Evolutionary conservation across 176 grass and related monocot species (phyloP).

Genomic region (Juncus effusus): DNA sequence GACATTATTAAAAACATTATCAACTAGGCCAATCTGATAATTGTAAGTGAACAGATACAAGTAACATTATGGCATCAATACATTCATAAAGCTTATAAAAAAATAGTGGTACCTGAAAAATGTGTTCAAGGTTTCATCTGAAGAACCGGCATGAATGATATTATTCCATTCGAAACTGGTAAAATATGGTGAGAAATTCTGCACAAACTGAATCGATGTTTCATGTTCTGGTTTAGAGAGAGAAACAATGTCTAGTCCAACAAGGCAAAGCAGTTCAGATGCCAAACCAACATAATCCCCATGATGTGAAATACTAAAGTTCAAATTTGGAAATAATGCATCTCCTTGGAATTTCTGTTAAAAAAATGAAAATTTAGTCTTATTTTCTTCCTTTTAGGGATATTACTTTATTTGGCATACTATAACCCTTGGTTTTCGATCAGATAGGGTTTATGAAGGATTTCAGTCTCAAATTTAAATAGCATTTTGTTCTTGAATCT

Average conservation of each 20-base stretch:
- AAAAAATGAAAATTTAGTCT: not conserved
- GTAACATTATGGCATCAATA: too few species aligned
- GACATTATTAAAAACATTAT: not conserved
- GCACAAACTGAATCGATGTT: conserved; percentile 42
- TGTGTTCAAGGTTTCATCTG: conserved; percentile 37
- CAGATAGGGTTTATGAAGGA: too few species aligned
- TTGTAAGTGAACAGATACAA: too few species aligned
- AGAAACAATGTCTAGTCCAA: conserved; percentile 75
- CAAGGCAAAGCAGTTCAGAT: conserved; percentile 54
- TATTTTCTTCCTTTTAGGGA: not conserved
- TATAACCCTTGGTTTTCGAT: too few species aligned
- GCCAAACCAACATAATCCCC: conserved; percentile 78
- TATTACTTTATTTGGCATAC: not conserved
- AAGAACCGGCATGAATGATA: conserved; percentile 21
- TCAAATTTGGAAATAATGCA: conserved; percentile 43
- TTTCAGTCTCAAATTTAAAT: too few species aligned
- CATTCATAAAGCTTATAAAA: too few species aligned
- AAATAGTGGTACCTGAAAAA: conserved; percentile 55
- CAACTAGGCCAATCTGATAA: not conserved
- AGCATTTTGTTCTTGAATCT: too few species aligned
- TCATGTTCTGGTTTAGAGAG: conserved; percentile 40
- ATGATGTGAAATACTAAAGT: conserved; percentile 77
- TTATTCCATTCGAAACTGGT: conserved; percentile 56
- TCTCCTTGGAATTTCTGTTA: conserved; percentile 28
- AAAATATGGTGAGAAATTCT: conserved; percentile 8